A percentile compares a stretch with the other conserved stretches of the same genome.
Conservation (phyloP, 805 yeast species). For the Candida sithepensis region DNA sequence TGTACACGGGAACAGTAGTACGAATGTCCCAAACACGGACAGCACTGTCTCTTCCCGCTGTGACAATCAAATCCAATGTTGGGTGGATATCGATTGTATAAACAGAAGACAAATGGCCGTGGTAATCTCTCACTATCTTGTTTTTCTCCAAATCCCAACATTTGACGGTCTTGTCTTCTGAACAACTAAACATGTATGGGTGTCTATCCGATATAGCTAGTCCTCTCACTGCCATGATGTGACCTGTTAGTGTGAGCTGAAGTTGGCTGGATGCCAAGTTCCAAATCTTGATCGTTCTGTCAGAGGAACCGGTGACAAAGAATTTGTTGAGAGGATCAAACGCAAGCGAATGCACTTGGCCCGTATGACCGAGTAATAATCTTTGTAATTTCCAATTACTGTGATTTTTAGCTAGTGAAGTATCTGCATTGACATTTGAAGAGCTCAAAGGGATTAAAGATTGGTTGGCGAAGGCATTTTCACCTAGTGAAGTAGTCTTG, state of each 20-base stretch:
- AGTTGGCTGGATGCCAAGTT: slow-evolving; percentile 69
- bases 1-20: slow-evolving; percentile 68
- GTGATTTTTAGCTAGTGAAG: slow-evolving; percentile 37
- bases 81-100: slow-evolving; percentile 86
- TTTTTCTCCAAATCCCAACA: slow-evolving; percentile 96
- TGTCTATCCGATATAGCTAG: slow-evolving; percentile 67
- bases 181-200: slow-evolving; percentile 87
- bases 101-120: slow-evolving; percentile 91
- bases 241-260: slow-evolving; percentile 81
- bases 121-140: slow-evolving; percentile 77
- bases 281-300: slow-evolving; percentile 89
- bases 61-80: slow-evolving; percentile 72
- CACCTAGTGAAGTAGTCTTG: slow-evolving; percentile 9
- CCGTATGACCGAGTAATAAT: slow-evolving; percentile 84
- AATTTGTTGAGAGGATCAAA: slow-evolving; percentile 86
- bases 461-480: slow-evolving; percentile 22
- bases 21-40: slow-evolving; percentile 94
- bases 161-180: slow-evolving; percentile 88
- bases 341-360: slow-evolving; percentile 84
- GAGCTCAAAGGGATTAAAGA: slow-evolving; percentile 22
- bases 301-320: slow-evolving; percentile 91
- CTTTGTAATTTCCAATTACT: slow-evolving; percentile 69
- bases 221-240: slow-evolving; percentile 83
- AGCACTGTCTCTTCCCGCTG: slow-evolving; percentile 87
- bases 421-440: background rate